These are phyloP conservation scores for Lepidium campestre DNA, from an alignment of 441 rosid genomes.

Conservation along the genomic window DNA sequence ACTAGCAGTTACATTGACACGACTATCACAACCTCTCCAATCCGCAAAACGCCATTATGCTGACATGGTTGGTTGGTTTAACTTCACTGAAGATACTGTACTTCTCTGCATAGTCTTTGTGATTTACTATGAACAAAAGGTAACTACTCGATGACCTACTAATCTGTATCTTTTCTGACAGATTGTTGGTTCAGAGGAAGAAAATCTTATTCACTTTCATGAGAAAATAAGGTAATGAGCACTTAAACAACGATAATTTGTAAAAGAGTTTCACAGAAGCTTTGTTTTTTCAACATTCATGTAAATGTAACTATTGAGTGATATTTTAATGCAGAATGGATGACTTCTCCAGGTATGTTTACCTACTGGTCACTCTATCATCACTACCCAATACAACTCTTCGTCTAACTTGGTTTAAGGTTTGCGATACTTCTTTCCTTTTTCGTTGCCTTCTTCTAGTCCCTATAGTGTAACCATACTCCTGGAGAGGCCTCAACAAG, in stretches of 20 bases:
- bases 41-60: slow-evolving; percentile 79
- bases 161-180: slow-evolving; percentile 32
- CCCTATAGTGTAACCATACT: slow-evolving; percentile 62
- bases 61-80: slow-evolving; percentile 57
- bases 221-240: slow-evolving; percentile 82
- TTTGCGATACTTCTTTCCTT: not conserved
- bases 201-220: slow-evolving; percentile 73
- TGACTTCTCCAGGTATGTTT: slow-evolving; percentile 80
- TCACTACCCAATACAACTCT: not conserved
- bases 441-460: slow-evolving; percentile 39
- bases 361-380: slow-evolving; percentile 8
- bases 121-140: not conserved
- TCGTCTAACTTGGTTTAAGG: not conserved
- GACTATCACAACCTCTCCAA: slow-evolving; percentile 56
- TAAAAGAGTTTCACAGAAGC: slow-evolving; percentile 12
- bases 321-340: slow-evolving; percentile 62
- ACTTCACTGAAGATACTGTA: not conserved
- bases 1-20: slow-evolving; percentile 61
- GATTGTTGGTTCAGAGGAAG: slow-evolving; percentile 93
- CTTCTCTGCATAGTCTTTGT: slow-evolving; percentile 1
- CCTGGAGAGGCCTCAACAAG: slow-evolving; percentile 38
- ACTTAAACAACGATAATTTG: not conserved
- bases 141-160: slow-evolving; percentile 1
- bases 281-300: slow-evolving; percentile 12
- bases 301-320: slow-evolving; percentile 15